Percentiles rank a stretch among this genome's conserved stretches.
These are phyloP conservation scores for Hyphodiscus sp. DNA, from an alignment of 2,329 filamentous ascomycete species.

Conservation along the genomic window DNA sequence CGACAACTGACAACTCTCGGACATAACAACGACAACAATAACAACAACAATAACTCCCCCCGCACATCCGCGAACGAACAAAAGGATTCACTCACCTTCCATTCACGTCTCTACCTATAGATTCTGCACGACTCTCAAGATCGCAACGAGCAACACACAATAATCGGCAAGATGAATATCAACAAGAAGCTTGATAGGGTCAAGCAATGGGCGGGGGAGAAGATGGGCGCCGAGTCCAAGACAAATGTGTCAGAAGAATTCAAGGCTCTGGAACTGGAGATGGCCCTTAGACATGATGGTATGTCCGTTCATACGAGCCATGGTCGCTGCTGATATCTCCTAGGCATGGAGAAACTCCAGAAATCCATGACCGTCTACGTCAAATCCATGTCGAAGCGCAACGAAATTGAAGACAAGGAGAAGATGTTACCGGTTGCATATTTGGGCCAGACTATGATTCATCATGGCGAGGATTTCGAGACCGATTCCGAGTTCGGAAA, in stretches of 20 bases:
- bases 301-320: conserved; percentile 26
- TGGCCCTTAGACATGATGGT: conserved; percentile 86
- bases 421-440: conserved; percentile 75
- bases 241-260: conserved; percentile 86
- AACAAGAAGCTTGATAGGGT: conserved; percentile 87
- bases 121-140: background rate
- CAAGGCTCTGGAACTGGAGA: conserved; percentile 82
- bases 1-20: too few relatives aligned
- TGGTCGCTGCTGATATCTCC: conserved; percentile 12
- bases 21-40: background rate
- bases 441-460: conserved; percentile 78
- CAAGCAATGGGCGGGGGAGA: conserved; percentile 97
- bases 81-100: background rate
- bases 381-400: conserved; percentile 80
- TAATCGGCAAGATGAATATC: conserved; percentile 30
- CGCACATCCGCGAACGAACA: background rate
- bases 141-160: background rate
- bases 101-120: background rate
- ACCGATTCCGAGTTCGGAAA: conserved; percentile 85
- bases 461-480: conserved; percentile 89
- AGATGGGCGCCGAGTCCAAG: conserved; percentile 88
- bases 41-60: background rate
- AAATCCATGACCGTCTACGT: conserved; percentile 79
- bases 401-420: conserved; percentile 79
- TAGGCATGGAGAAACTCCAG: conserved; percentile 87